phyloP scores from a whole-genome alignment of 164 flowering plant genomes.

The Litsea cubeba region DNA sequence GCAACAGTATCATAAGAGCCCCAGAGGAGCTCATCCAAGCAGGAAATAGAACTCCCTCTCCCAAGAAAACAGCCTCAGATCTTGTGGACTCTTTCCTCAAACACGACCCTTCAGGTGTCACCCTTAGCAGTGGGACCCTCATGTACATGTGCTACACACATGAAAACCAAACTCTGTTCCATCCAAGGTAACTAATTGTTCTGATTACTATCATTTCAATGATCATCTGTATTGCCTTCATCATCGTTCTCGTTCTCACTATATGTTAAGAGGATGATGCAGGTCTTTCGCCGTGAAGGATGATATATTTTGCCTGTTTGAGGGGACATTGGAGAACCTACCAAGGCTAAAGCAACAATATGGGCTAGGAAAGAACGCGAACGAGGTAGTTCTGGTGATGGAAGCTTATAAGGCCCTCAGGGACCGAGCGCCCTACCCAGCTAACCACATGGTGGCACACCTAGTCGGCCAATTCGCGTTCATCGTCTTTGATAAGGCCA shows the following conservation, averaged over 20 bases:
- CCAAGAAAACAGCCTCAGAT: constrained; percentile 7
- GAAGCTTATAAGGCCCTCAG: constrained; percentile 96
- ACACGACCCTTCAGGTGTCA: constrained; percentile 9
- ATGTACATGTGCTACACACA: constrained; percentile 11
- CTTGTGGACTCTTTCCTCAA: constrained; percentile 9
- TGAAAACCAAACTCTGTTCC: constrained; percentile 11
- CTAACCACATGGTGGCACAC: constrained; percentile 88
- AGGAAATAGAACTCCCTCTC: constrained; percentile 16
- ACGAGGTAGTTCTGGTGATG: constrained; percentile 71
- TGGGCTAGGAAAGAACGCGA: constrained; percentile 76
- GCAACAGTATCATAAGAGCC: constrained; percentile 1
- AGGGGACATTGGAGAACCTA: constrained; percentile 77
- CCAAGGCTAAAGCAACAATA: constrained; percentile 85
- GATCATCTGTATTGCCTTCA: background rate
- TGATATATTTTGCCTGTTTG: constrained; percentile 86
- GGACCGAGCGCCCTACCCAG: constrained; percentile 93
- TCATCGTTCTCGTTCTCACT: background rate
- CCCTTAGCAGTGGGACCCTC: background rate
- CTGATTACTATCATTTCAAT: background rate
- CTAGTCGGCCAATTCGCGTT: constrained; percentile 73
- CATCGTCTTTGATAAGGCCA: constrained; percentile 76
- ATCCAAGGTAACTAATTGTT: constrained; percentile 9
- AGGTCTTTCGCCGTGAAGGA: constrained; percentile 93
- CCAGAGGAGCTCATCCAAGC: constrained; percentile 17
- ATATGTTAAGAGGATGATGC: constrained; percentile 9